Conservation (phyloP, 768 basidiomycete genomes). For the Mycena sanguinolenta region DNA sequence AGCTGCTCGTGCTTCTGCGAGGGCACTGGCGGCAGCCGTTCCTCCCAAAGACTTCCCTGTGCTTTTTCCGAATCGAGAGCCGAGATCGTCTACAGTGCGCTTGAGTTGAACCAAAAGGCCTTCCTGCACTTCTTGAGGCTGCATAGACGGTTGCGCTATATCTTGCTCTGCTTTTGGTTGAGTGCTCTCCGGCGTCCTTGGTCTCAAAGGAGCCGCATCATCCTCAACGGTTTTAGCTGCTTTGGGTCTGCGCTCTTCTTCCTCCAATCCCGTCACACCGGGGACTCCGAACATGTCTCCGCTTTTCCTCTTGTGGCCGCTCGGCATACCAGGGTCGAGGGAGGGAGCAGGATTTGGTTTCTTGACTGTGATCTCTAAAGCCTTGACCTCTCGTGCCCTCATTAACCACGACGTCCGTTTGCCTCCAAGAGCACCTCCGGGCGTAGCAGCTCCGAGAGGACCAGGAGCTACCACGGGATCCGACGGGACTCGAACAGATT, state of each 20-base stretch:
- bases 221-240: slow-evolving; percentile 58
- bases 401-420: slow-evolving; percentile 87
- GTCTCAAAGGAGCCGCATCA: slow-evolving; percentile 45
- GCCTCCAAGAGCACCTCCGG: slow-evolving; percentile 58
- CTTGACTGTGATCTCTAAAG: slow-evolving; percentile 67
- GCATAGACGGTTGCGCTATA: background rate
- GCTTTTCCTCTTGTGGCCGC: slow-evolving; percentile 75
- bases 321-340: slow-evolving; percentile 35
- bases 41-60: slow-evolving; percentile 75
- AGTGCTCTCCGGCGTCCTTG: slow-evolving; percentile 14
- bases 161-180: background rate
- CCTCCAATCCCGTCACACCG: slow-evolving; percentile 43
- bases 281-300: slow-evolving; percentile 56
- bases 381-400: slow-evolving; percentile 82
- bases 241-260: slow-evolving; percentile 63
- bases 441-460: slow-evolving; percentile 53
- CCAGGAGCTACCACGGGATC: slow-evolving; percentile 56
- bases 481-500: slow-evolving; percentile 67
- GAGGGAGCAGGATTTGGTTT: slow-evolving; percentile 43
- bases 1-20: slow-evolving; percentile 76
- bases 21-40: slow-evolving; percentile 64
- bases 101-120: slow-evolving; percentile 78
- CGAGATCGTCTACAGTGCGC: slow-evolving; percentile 78
- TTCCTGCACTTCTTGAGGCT: slow-evolving; percentile 46
- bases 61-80: slow-evolving; percentile 68